These are phyloP conservation scores for Leccinum longicurvipes DNA, from an alignment of 768 basidiomycete genomes.

Conservation along the genomic window DNA sequence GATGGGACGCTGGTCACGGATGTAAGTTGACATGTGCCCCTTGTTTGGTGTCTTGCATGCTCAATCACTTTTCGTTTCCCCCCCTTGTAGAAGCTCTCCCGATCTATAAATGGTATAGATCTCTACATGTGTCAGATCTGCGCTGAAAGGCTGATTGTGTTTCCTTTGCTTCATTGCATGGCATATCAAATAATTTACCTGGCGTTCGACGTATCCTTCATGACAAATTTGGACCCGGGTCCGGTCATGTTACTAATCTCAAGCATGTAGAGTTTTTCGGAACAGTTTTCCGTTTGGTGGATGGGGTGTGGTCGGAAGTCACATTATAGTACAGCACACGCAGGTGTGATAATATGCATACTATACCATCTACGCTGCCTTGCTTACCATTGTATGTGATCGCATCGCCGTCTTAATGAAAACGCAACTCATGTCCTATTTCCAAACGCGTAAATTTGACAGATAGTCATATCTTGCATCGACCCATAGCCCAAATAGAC, in stretches of 20 bases:
- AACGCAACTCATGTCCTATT: too few relatives aligned
- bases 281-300: neutral
- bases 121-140: neutral
- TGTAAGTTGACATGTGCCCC: neutral
- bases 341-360: too few relatives aligned
- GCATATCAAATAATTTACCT: too few relatives aligned
- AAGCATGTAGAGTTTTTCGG: neutral
- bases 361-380: too few relatives aligned
- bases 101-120: neutral
- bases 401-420: too few relatives aligned
- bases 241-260: neutral
- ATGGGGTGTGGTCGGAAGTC: constrained; percentile 8
- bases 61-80: too few relatives aligned
- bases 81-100: neutral
- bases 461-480: too few relatives aligned
- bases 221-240: neutral
- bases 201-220: neutral
- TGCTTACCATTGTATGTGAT: too few relatives aligned
- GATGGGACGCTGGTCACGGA: neutral
- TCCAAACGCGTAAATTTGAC: too few relatives aligned
- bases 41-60: neutral
- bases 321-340: too few relatives aligned
- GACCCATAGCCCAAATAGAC: too few relatives aligned
- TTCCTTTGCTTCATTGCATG: too few relatives aligned
- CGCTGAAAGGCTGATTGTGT: neutral